A percentile compares a stretch with the other conserved stretches of the same genome.
Evolutionary conservation across 805 yeast species (phyloP).

Genomic region (Saccharomycopsis fibuligera): DNA sequence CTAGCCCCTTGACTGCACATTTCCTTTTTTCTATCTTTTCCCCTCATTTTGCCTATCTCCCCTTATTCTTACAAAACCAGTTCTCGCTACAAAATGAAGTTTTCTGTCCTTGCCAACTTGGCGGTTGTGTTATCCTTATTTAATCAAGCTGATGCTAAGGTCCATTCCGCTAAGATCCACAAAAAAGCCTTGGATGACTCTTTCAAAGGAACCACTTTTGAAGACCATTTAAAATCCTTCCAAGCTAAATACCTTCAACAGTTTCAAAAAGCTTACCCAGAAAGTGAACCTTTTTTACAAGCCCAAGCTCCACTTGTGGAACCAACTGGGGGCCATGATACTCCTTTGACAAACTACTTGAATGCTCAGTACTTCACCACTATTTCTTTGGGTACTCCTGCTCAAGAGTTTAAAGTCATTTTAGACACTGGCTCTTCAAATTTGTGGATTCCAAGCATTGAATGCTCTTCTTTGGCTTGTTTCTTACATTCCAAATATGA

Average conservation of each 20-base stretch:
- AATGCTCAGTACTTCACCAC: constrained; percentile 97
- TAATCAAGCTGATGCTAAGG: constrained; percentile 39
- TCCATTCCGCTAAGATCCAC: constrained; percentile 50
- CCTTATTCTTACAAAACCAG: too few relatives aligned
- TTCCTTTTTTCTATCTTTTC: neutral
- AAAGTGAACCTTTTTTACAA: constrained; percentile 25
- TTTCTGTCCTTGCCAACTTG: constrained; percentile 13
- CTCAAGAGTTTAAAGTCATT: constrained; percentile 87
- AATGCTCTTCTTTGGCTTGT: constrained; percentile 92
- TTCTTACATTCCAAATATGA: constrained; percentile 89
- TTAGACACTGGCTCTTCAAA: constrained; percentile 96
- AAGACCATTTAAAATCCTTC: constrained; percentile 49
- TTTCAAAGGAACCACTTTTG: constrained; percentile 43
- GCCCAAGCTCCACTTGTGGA: constrained; percentile 25
- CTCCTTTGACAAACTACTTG: constrained; percentile 86
- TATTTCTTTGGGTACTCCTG: constrained; percentile 86
- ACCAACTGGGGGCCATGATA: constrained; percentile 41
- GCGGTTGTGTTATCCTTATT: constrained; percentile 12
- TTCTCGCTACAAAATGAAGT: constrained; percentile 14
- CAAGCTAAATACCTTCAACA: constrained; percentile 54
- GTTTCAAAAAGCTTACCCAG: constrained; percentile 41
- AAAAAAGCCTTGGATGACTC: constrained; percentile 54
- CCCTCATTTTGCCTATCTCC: neutral
- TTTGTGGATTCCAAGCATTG: constrained; percentile 90
- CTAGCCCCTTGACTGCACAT: too few relatives aligned